These are phyloP conservation scores for Bertia moriformis DNA, from an alignment of 2,329 filamentous ascomycete species.

Conservation along the genomic window DNA sequence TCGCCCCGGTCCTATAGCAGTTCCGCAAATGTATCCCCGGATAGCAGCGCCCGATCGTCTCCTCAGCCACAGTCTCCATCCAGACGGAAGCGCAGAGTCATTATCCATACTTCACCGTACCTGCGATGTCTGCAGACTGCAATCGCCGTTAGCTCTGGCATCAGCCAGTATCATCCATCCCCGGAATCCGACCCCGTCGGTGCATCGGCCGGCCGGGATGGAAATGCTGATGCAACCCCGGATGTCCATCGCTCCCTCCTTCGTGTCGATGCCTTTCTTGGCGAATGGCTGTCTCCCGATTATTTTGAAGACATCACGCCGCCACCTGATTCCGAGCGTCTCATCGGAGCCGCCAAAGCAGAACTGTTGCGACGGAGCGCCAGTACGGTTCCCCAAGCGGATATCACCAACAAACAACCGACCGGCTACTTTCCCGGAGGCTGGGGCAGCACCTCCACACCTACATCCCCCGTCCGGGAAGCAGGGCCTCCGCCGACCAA, in stretches of 20 bases:
- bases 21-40: not conserved
- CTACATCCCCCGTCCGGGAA: slow-evolving; percentile 1
- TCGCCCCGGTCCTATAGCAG: too few species aligned
- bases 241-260: slow-evolving; percentile 26
- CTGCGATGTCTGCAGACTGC: slow-evolving; percentile 85
- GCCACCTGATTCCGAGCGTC: slow-evolving; percentile 70
- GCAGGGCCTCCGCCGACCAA: not conserved
- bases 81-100: slow-evolving; percentile 56
- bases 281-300: slow-evolving; percentile 85
- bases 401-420: not conserved
- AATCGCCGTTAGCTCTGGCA: slow-evolving; percentile 71
- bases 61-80: slow-evolving; percentile 7
- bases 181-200: not conserved
- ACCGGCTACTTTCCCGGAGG: slow-evolving; percentile 1
- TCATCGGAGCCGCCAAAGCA: slow-evolving; percentile 79
- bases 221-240: not conserved
- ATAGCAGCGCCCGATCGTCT: not conserved
- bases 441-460: not conserved
- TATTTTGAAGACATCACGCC: slow-evolving; percentile 90
- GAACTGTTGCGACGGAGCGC: slow-evolving; percentile 69
- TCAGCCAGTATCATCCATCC: slow-evolving; percentile 42
- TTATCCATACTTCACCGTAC: slow-evolving; percentile 89
- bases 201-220: not conserved
- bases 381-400: slow-evolving; percentile 19
- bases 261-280: slow-evolving; percentile 80